A percentile compares a stretch with the other conserved stretches of the same genome.
Conservation (phyloP, 495 filamentous ascomycete genomes). For the Platismatia glauca region DNA sequence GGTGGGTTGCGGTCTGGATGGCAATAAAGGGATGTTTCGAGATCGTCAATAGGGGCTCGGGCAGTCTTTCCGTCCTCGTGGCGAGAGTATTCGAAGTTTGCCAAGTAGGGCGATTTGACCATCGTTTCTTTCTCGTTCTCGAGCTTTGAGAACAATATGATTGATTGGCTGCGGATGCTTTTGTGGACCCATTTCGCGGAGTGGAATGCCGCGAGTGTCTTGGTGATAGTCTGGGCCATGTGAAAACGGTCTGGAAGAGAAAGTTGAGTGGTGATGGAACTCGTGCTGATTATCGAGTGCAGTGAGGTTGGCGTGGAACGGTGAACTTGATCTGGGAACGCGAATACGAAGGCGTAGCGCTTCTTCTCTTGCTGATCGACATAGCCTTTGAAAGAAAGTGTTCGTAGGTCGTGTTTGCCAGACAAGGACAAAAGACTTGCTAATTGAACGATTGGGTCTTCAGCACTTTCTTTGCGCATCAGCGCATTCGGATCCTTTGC, state of each 20-base stretch:
- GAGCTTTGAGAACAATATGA: background rate
- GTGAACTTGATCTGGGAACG: background rate
- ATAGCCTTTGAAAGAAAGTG: background rate
- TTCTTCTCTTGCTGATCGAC: background rate
- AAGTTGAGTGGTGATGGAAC: background rate
- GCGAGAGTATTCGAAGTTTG: too few relatives aligned
- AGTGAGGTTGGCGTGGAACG: background rate
- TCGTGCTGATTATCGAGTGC: background rate
- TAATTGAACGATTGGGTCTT: background rate
- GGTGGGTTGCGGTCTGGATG: constrained; percentile 12
- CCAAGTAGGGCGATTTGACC: too few relatives aligned
- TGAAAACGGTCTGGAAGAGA: background rate
- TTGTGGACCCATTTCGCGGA: background rate
- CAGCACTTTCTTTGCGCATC: too few relatives aligned
- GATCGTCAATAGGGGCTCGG: too few relatives aligned
- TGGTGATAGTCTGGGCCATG: background rate
- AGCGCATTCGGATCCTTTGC: too few relatives aligned
- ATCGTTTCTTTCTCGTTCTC: background rate
- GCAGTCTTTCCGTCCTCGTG: too few relatives aligned
- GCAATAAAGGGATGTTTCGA: constrained; percentile 6
- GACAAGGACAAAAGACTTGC: background rate
- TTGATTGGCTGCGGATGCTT: background rate
- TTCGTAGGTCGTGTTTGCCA: background rate
- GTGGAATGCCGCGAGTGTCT: background rate
- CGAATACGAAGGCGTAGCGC: background rate